Base-by-base conservation (phyloP, 225 moss, liverwort and hornwort species). In the Lunularia cruciata region DNA sequence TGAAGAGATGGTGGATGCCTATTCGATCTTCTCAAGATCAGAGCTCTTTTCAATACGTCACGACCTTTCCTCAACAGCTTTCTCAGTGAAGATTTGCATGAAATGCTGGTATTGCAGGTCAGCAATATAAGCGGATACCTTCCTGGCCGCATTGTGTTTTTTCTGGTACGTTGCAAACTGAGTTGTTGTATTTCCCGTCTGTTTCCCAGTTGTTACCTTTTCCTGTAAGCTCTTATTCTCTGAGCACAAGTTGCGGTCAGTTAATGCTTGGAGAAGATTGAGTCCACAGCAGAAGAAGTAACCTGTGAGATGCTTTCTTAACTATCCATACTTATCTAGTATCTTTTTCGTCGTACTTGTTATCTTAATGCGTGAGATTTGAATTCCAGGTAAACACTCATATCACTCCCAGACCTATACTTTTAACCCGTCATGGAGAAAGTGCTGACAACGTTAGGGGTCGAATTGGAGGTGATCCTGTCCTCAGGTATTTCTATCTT, bases 61-160 rank as follows among this genome's bases (percentile, higher is more conserved):
- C n/a, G n/a, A n/a, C n/a, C n/a, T n/a, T n/a, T n/a, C n/a, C n/a
- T n/a, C n/a, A n/a, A n/a, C n/a, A n/a, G n/a, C n/a, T n/a, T n/a
- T n/a, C n/a, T n/a, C n/a, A n/a, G n/a, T n/a, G n/a, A n/a, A n/a
- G n/a, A n/a, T n/a, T n/a, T 6, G 20, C 23, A 0, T 52, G 4
- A 20, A 8, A 8, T 30, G 37, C 6, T 65, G 47, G 16, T 62
- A 57, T 74, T 77, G 73, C 74, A 98, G 98, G 98, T 98, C 68
- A 99, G 89, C 75, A 93, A 93, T 77, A 93, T 93, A 75, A 99
- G 98, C 74, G 98, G 98, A 72, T 99, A 99, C 63, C 83, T 99
- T 66, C 98, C 98, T 65, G 98, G 98, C 72, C 93, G 98, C 47
- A 99, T 99, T 65, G 93, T 99, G 16, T 99, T 99, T 81, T 99